Conservation (phyloP, 148 eudicot genomes). For the Chenopodium berlandieri region DNA sequence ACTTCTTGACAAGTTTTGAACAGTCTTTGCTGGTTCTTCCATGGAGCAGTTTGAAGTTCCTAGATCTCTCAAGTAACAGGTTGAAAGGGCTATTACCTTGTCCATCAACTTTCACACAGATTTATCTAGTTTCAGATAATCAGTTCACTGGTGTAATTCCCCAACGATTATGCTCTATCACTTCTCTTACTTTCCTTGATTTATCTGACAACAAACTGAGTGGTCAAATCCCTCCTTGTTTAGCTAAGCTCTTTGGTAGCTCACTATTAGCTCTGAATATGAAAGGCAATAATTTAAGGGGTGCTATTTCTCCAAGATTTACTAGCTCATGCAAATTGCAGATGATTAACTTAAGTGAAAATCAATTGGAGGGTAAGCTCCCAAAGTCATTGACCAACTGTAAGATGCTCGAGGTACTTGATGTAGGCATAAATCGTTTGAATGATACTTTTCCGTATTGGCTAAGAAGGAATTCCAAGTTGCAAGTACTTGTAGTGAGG, state of each 20-base stretch:
- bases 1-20: conserved; percentile 29
- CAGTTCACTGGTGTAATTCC: conserved; percentile 26
- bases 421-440: conserved; percentile 35
- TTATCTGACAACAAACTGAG: conserved; percentile 33
- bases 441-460: conserved; percentile 45
- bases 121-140: conserved; percentile 13
- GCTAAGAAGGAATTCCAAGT: conserved; percentile 33
- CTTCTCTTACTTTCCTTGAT: conserved; percentile 24
- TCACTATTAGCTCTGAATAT: conserved; percentile 22
- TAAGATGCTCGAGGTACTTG: conserved; percentile 29
- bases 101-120: conserved; percentile 17
- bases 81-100: conserved; percentile 27
- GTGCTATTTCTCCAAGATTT: conserved; percentile 22
- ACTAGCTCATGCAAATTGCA: conserved; percentile 3
- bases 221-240: conserved; percentile 34
- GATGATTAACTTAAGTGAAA: conserved; percentile 26
- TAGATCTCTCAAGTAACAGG: neutral
- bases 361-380: conserved; percentile 22
- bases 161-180: conserved; percentile 17
- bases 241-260: conserved; percentile 12
- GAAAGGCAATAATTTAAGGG: conserved; percentile 20
- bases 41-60: conserved; percentile 1
- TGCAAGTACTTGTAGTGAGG: conserved; percentile 35
- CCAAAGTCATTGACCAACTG: conserved; percentile 32
- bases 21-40: conserved; percentile 1